Conservation (phyloP, 2,329 filamentous ascomycete genomes). For the Colletotrichum tropicale region DNA sequence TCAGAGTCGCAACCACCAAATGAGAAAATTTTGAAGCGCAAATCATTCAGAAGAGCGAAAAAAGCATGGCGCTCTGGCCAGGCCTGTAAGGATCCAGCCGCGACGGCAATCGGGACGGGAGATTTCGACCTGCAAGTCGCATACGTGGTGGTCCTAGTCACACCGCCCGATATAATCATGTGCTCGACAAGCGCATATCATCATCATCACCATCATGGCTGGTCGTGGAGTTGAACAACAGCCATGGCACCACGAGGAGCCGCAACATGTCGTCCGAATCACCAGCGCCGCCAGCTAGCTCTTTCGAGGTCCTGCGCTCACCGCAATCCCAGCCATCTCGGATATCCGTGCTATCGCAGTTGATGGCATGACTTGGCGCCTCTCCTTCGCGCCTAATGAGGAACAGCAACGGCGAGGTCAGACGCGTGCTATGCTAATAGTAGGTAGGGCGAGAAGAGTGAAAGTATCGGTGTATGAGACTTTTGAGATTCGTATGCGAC, state of each 20-base stretch:
- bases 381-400: not conserved
- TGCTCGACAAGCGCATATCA: constrained; percentile 8
- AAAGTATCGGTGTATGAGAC: not conserved
- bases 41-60: not conserved
- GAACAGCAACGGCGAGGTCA: not conserved
- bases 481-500: not conserved
- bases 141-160: not conserved
- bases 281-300: not conserved
- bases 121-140: constrained; percentile 15
- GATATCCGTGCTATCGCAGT: not conserved
- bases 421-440: not conserved
- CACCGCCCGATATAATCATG: constrained; percentile 3
- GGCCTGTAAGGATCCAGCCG: not conserved
- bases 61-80: not conserved
- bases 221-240: not conserved
- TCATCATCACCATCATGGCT: not conserved
- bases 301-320: not conserved
- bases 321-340: not conserved
- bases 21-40: not conserved
- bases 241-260: not conserved
- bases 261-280: not conserved
- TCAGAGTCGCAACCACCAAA: not conserved
- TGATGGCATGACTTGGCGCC: not conserved
- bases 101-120: not conserved
- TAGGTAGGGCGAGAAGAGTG: not conserved